Base-by-base conservation (phyloP, 192 early-diverging fungal genomes). In the Backusella mclennaniae region DNA sequence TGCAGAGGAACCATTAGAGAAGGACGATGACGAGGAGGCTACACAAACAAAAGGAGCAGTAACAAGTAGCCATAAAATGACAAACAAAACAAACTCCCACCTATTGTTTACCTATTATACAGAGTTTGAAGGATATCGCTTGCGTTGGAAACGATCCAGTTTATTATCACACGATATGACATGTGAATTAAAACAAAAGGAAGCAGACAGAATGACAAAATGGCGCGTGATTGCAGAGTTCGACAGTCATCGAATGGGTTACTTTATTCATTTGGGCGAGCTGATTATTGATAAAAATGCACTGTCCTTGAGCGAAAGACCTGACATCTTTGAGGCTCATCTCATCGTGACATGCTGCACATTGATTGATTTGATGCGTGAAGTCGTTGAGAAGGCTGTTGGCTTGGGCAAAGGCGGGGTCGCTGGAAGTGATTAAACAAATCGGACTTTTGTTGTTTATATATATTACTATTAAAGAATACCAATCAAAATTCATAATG, bases 211-310 rank as follows among this genome's bases (percentile, higher is more conserved):
- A 53, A 76, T 36, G 67, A 29, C 31, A 26, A 17, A 42, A 11
- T 73, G 80, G 73, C 38, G 41, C 15, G 38, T 75, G 11, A 41
- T 79, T 33, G 82, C 82, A 46, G 71, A 76, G 14, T 83, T 83
- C 23, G 75, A 83, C 26, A 79, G 78, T 56, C 78, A 79, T 39
- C 67, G 71, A 21, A 83, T 80, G 82, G 82, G 82, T 4, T 83
- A 79, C 23, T 68, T 83, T n/a, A 41, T 76, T 14, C 33, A 79
- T 15, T 31, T 83, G 4, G 82, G 82, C 11, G 38, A 79, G 42
- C 59, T 83, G 1, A 71, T 67, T 21, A 71, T 83, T 19, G 68
- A 79, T 49, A 68, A 52, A 31, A 49, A 74, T 4, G 69, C 63
- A 14, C 66, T 83, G 29, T 33, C 38, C 0, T 52, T 74, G 31